Evolutionary conservation across 768 basidiomycete species (phyloP).

Genomic region (Serendipita sp.): DNA sequence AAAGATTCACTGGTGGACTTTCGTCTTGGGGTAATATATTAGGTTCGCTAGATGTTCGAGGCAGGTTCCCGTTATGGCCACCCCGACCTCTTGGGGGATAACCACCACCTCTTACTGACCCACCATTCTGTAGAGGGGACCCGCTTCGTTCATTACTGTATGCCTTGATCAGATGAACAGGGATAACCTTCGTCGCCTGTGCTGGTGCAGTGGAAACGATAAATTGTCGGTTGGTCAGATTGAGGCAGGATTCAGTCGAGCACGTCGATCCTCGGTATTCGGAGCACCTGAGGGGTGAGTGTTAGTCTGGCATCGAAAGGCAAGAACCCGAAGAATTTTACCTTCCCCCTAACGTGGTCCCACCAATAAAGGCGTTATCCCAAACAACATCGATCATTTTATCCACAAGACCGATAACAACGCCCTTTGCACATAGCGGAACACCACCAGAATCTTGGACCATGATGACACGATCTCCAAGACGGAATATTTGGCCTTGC

Average conservation of each 20-base stretch:
- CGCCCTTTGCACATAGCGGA: conserved; percentile 80
- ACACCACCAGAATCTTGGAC: conserved; percentile 90
- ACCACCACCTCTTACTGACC: background rate
- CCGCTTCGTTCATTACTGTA: background rate
- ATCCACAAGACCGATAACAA: conserved; percentile 76
- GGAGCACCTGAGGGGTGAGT: conserved; percentile 45
- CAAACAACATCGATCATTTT: conserved; percentile 90
- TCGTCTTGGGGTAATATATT: background rate
- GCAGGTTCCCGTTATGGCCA: background rate
- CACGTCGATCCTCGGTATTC: conserved; percentile 84
- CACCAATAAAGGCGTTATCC: conserved; percentile 93
- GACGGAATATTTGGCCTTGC: conserved; percentile 70
- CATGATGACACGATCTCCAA: conserved; percentile 93
- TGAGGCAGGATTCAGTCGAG: conserved; percentile 75
- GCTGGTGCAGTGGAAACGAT: conserved; percentile 53
- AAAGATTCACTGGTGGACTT: background rate
- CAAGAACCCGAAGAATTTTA: conserved; percentile 19
- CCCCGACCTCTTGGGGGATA: background rate
- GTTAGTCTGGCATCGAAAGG: background rate
- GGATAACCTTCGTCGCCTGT: background rate
- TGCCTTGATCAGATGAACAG: background rate
- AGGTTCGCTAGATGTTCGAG: background rate
- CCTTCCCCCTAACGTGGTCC: conserved; percentile 73
- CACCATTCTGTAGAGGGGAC: background rate
- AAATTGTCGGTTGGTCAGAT: conserved; percentile 76